Percentiles rank a stretch among this genome's conserved stretches.
Evolutionary conservation across 768 basidiomycete genomes (phyloP).

Genomic region (Collybia sp.): DNA sequence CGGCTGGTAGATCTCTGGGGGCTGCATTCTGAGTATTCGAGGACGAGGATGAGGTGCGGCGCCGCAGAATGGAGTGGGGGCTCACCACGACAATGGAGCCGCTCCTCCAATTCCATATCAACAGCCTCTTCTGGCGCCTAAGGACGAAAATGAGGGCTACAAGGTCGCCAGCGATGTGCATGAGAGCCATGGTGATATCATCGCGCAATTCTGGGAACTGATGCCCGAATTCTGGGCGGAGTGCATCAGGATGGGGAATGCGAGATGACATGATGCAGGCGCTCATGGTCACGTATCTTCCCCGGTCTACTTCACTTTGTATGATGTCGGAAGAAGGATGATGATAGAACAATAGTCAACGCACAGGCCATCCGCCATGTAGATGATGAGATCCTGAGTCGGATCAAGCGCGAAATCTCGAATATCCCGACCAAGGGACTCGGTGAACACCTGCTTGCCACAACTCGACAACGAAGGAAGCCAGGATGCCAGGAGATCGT

Average conservation of each 20-base stretch:
- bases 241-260: conserved; percentile 36
- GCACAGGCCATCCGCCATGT: conserved; percentile 16
- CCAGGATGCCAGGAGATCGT: conserved; percentile 14
- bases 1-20: conserved; percentile 14
- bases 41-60: no score
- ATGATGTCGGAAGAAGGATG: conserved; percentile 6
- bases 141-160: conserved; percentile 40
- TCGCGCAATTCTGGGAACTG: conserved; percentile 15
- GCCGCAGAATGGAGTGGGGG: no score
- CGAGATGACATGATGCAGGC: conserved; percentile 40
- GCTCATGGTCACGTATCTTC: conserved; percentile 23
- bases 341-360: neutral
- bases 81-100: conserved; percentile 38
- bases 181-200: conserved; percentile 23
- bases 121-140: conserved; percentile 21
- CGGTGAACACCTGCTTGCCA: conserved; percentile 13
- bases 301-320: no score
- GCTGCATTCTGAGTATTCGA: conserved; percentile 21
- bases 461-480: conserved; percentile 18
- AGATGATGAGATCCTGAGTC: conserved; percentile 48
- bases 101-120: conserved; percentile 52
- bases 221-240: conserved; percentile 18
- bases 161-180: conserved; percentile 52
- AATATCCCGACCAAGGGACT: conserved; percentile 33
- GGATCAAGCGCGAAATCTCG: conserved; percentile 64